Evolutionary conservation across 2,329 filamentous ascomycete genomes (phyloP).

Genomic region (Stemphylium beticola): DNA sequence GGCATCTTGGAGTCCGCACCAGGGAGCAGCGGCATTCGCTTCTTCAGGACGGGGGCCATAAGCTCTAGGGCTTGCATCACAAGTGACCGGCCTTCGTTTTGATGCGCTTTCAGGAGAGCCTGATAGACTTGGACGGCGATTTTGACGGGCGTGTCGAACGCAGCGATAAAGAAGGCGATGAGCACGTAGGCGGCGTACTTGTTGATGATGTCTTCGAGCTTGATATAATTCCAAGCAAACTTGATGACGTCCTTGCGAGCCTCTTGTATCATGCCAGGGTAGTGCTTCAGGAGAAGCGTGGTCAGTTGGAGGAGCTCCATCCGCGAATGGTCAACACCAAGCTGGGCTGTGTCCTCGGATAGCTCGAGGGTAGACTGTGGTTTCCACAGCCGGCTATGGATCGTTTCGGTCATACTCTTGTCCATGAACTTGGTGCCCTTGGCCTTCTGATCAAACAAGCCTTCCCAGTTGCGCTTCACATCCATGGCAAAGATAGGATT

Average conservation of each 20-base stretch:
- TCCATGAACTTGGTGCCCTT: constrained; percentile 79
- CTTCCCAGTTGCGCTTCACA: constrained; percentile 80
- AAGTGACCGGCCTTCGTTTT: constrained; percentile 89
- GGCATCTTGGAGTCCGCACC: constrained; percentile 74
- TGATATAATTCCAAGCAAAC: constrained; percentile 97
- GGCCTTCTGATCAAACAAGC: constrained; percentile 55
- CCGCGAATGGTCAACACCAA: constrained; percentile 90
- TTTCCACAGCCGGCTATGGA: constrained; percentile 94
- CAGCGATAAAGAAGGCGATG: constrained; percentile 95
- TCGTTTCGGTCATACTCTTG: constrained; percentile 82
- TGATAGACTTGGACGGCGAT: constrained; percentile 96
- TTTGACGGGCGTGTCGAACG: constrained; percentile 95
- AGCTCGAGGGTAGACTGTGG: constrained; percentile 78
- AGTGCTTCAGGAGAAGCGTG: constrained; percentile 93
- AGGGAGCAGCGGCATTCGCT: constrained; percentile 66
- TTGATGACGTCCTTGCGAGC: constrained; percentile 98
- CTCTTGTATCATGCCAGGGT: constrained; percentile 85
- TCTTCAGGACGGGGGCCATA: constrained; percentile 90
- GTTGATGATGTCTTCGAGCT: constrained; percentile 97
- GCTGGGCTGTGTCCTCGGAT: constrained; percentile 80
- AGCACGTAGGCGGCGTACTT: constrained; percentile 98
- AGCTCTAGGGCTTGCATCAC: constrained; percentile 95
- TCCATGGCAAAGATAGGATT: constrained; percentile 98
- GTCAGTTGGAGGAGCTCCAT: constrained; percentile 97
- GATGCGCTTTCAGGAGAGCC: constrained; percentile 86